Evolutionary conservation across 2,329 filamentous ascomycete species (phyloP).

Genomic region (Exophiala phaeomuriformis): DNA sequence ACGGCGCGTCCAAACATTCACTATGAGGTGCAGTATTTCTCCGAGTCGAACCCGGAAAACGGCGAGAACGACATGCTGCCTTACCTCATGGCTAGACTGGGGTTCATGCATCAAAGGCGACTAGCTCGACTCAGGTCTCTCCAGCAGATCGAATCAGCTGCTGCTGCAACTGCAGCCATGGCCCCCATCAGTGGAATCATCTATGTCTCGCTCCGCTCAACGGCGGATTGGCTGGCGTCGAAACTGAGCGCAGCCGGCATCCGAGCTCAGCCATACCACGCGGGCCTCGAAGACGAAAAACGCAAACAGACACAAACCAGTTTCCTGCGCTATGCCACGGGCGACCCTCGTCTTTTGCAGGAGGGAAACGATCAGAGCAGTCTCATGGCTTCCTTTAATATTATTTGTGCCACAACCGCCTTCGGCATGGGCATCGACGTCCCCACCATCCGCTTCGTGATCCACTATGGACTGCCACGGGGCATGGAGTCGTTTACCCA

Average conservation of each 20-base stretch:
- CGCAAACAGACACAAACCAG: slow-evolving; percentile 50
- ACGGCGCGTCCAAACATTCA: slow-evolving; percentile 80
- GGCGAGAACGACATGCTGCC: slow-evolving; percentile 64
- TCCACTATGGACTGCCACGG: slow-evolving; percentile 89
- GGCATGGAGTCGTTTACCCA: slow-evolving; percentile 96
- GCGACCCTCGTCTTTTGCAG: slow-evolving; percentile 14
- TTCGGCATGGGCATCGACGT: slow-evolving; percentile 99
- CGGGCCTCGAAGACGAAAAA: slow-evolving; percentile 63
- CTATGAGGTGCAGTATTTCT: slow-evolving; percentile 68
- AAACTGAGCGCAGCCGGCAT: slow-evolving; percentile 33
- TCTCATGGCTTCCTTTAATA: slow-evolving; percentile 60
- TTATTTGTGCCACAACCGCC: slow-evolving; percentile 90
- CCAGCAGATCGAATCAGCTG: slow-evolving; percentile 30
- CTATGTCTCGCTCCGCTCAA: slow-evolving; percentile 39
- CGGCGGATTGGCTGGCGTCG: slow-evolving; percentile 37
- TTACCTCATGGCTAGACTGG: slow-evolving; percentile 71
- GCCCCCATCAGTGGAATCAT: slow-evolving; percentile 42
- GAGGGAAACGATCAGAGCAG: slow-evolving; percentile 15
- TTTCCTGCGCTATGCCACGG: slow-evolving; percentile 24
- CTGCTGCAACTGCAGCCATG: slow-evolving; percentile 23
- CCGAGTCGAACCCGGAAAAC: slow-evolving; percentile 35
- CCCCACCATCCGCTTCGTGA: slow-evolving; percentile 85
- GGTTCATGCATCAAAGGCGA: slow-evolving; percentile 63
- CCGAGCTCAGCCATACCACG: slow-evolving; percentile 42
- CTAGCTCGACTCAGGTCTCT: slow-evolving; percentile 42